These are phyloP conservation scores for Peronospora destructor DNA, from an alignment of 352 stramenopile species.

Conservation along the genomic window DNA sequence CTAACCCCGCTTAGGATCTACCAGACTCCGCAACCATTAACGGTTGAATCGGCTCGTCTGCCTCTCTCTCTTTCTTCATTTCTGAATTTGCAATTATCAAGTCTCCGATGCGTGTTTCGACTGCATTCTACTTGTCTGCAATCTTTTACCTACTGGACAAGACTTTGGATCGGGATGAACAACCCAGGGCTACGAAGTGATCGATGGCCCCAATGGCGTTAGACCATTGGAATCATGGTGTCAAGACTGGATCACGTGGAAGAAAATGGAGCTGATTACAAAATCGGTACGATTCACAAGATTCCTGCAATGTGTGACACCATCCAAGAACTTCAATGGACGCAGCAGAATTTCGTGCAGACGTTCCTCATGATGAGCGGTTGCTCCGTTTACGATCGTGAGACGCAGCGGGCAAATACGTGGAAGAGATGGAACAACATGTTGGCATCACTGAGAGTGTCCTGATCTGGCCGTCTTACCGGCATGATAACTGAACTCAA, in stretches of 20 bases:
- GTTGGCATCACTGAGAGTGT: constrained; percentile 69
- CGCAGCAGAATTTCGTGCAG: constrained; percentile 73
- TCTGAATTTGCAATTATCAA: too few relatives aligned
- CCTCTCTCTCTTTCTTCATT: too few relatives aligned
- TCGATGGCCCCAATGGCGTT: constrained; percentile 42
- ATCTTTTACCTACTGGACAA: constrained; percentile 4
- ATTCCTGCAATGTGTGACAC: constrained; percentile 73
- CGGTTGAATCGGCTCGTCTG: too few relatives aligned
- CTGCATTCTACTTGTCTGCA: constrained; percentile 7
- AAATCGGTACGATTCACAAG: constrained; percentile 56
- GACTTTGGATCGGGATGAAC: constrained; percentile 49
- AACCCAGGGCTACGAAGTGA: constrained; percentile 80
- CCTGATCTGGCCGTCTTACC: constrained; percentile 78
- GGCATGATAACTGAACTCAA: constrained; percentile 83
- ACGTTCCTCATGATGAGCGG: constrained; percentile 73
- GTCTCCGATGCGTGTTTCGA: too few relatives aligned
- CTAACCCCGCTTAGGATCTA: too few relatives aligned
- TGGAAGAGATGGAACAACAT: constrained; percentile 43
- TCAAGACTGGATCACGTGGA: constrained; percentile 52
- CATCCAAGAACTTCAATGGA: constrained; percentile 50
- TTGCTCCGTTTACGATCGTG: constrained; percentile 65
- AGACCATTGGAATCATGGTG: constrained; percentile 45
- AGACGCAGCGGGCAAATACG: constrained; percentile 53
- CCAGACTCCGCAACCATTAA: too few relatives aligned
- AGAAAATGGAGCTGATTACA: constrained; percentile 59